A percentile compares a stretch with the other conserved stretches of the same genome.
Conservation (phyloP, 2,329 filamentous ascomycete genomes). For the Aspergillus quadrilineatus region DNA sequence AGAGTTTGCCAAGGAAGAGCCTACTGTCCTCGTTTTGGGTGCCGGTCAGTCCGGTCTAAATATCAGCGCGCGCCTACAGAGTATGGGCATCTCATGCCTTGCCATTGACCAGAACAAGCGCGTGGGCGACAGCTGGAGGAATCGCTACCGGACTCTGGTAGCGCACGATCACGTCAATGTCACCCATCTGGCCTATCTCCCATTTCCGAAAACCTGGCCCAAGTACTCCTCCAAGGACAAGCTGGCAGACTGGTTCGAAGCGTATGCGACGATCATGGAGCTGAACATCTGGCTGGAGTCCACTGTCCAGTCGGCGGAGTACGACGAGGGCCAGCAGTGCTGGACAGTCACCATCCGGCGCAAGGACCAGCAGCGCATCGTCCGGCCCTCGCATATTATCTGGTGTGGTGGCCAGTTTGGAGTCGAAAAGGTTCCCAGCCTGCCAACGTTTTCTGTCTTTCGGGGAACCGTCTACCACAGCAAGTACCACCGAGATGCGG, state of each 20-base stretch:
- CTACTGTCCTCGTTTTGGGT: neutral
- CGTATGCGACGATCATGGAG: slow-evolving; percentile 1
- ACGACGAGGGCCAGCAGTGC: neutral
- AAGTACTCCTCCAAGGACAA: slow-evolving; percentile 7
- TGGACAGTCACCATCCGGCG: neutral
- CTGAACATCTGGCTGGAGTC: slow-evolving; percentile 4
- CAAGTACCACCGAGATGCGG: neutral
- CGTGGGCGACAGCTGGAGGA: slow-evolving; percentile 8
- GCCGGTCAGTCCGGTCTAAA: slow-evolving; percentile 3
- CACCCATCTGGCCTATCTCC: neutral
- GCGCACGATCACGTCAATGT: slow-evolving; percentile 1
- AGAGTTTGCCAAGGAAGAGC: neutral
- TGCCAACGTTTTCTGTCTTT: neutral
- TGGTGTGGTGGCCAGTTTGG: neutral
- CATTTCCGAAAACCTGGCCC: slow-evolving; percentile 8
- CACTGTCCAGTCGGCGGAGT: neutral
- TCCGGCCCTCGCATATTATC: neutral
- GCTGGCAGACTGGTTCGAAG: slow-evolving; percentile 6
- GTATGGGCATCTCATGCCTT: neutral
- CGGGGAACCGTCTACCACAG: slow-evolving; percentile 1
- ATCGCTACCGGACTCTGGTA: slow-evolving; percentile 1
- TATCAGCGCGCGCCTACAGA: neutral
- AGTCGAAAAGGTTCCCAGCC: neutral
- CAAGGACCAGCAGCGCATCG: neutral
- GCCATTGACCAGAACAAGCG: neutral